phyloP scores from a whole-genome alignment of 805 yeast species.

The Pichia scutulata region DNA sequence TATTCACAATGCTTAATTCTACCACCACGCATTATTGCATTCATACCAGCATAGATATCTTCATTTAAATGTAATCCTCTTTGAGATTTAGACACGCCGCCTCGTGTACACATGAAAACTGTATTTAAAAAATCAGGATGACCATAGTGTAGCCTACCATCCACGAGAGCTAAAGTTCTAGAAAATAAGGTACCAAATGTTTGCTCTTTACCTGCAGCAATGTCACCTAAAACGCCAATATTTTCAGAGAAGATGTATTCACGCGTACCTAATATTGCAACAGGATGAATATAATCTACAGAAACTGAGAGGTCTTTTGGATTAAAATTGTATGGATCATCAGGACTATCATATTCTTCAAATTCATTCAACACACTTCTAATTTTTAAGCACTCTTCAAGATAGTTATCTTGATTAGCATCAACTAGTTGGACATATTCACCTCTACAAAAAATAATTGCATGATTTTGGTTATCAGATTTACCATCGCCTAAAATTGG shows the following conservation, averaged over 20 bases:
- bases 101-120: constrained; percentile 74
- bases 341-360: constrained; percentile 40
- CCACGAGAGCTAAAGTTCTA: constrained; percentile 72
- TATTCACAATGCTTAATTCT: constrained; percentile 77
- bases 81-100: constrained; percentile 83
- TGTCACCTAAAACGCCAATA: constrained; percentile 74
- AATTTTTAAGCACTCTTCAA: constrained; percentile 76
- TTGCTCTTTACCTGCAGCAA: constrained; percentile 85
- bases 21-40: constrained; percentile 73
- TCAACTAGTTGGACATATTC: constrained; percentile 75
- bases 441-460: constrained; percentile 68
- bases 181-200: constrained; percentile 82
- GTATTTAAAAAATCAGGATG: constrained; percentile 79
- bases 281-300: constrained; percentile 37
- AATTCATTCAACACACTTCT: constrained; percentile 70
- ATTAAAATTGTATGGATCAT: constrained; percentile 19
- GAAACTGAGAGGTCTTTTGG: constrained; percentile 9
- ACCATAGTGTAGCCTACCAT: constrained; percentile 80
- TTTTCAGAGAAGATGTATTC: constrained; percentile 81
- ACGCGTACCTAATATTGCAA: constrained; percentile 78
- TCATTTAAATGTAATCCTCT: constrained; percentile 77
- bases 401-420: constrained; percentile 77
- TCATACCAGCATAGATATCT: constrained; percentile 84
- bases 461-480: constrained; percentile 75
- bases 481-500: constrained; percentile 84